Conservation (phyloP, 169 alveolate species). For the Amoebophrya sp. region DNA sequence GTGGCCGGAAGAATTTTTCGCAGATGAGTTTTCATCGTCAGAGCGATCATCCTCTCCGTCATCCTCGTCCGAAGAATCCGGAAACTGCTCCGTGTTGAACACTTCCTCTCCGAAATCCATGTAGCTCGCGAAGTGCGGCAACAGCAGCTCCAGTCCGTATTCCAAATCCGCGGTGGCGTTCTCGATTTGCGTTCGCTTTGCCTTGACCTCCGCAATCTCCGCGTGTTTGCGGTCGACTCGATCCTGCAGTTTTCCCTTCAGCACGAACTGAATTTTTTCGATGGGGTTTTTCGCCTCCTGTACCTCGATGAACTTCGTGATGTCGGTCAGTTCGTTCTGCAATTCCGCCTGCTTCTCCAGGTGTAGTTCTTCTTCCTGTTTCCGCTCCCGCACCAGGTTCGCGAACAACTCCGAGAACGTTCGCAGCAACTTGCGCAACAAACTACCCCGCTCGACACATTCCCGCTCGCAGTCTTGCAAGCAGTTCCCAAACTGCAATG, state of each 20-base stretch:
- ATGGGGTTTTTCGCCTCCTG: neutral
- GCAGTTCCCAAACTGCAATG: too few relatives aligned
- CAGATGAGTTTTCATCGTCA: too few relatives aligned
- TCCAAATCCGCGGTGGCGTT: neutral
- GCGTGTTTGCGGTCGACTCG: neutral
- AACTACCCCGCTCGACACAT: neutral
- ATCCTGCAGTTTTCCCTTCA: neutral
- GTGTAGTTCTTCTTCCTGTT: neutral
- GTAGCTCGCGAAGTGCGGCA: neutral
- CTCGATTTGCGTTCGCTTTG: neutral
- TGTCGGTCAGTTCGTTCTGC: neutral
- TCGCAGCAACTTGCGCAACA: neutral
- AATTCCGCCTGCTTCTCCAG: neutral
- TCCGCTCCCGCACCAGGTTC: neutral
- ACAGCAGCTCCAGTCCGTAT: neutral
- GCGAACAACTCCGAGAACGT: neutral
- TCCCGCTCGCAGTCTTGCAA: too few relatives aligned
- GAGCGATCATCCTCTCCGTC: too few relatives aligned
- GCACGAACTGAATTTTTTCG: neutral
- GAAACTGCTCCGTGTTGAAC: too few relatives aligned
- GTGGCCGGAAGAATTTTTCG: too few relatives aligned
- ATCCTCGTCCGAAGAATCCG: too few relatives aligned
- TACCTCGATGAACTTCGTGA: neutral
- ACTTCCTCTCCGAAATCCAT: too few relatives aligned
- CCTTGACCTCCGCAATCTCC: neutral